Evolutionary conservation across 2,329 filamentous ascomycete genomes (phyloP).

Genomic region (Huntiella abstrusa): DNA sequence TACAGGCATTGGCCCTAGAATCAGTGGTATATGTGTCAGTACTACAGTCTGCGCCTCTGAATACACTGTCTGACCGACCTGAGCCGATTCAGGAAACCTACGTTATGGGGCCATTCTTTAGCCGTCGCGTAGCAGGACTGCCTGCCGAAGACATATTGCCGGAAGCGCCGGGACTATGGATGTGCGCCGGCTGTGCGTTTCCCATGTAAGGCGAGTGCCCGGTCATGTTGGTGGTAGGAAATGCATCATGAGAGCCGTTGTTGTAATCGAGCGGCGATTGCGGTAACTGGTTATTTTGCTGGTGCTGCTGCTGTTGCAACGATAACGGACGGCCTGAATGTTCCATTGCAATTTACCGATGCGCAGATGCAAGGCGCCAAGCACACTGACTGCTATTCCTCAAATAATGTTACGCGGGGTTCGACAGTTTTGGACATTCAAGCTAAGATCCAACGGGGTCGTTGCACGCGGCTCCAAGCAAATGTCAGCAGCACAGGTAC

Average conservation of each 20-base stretch:
- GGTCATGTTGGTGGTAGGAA: not conserved
- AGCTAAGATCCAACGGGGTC: no score
- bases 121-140: conserved; percentile 3
- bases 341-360: no score
- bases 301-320: not conserved
- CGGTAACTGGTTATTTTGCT: not conserved
- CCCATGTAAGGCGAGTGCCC: no score
- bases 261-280: not conserved
- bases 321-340: not conserved
- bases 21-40: not conserved
- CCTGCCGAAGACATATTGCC: not conserved
- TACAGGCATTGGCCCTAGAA: conserved; percentile 17
- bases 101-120: conserved; percentile 11
- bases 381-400: no score
- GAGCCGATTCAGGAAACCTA: not conserved
- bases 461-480: no score
- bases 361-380: no score
- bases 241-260: not conserved
- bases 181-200: not conserved
- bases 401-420: no score
- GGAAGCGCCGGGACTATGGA: not conserved
- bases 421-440: no score
- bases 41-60: no score
- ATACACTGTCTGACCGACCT: not conserved
- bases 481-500: no score